Conservation (phyloP, 2,329 filamentous ascomycete species). For the Phialocephala sp. region DNA sequence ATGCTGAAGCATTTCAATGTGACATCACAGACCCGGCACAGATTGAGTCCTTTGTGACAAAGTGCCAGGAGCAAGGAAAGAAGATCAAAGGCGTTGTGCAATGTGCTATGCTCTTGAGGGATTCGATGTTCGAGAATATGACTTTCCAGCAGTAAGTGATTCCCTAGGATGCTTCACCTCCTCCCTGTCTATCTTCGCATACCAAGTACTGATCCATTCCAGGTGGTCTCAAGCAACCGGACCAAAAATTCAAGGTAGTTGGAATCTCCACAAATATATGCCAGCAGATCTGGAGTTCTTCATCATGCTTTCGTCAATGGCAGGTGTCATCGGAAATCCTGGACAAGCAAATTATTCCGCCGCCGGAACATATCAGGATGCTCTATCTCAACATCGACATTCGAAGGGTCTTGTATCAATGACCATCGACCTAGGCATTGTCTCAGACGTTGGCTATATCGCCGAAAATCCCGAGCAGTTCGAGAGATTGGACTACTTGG, state of each 20-base stretch:
- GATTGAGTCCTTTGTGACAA: conserved; percentile 5
- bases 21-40: conserved; percentile 7
- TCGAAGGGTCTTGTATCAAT: conserved; percentile 8
- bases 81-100: conserved; percentile 8
- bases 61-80: background rate
- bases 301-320: conserved; percentile 46
- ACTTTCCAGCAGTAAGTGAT: background rate
- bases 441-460: conserved; percentile 11
- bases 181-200: background rate
- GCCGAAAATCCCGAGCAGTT: conserved; percentile 15
- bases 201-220: conserved; percentile 5
- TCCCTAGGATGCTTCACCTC: background rate
- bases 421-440: background rate
- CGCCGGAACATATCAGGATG: conserved; percentile 43
- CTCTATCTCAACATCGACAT: conserved; percentile 25
- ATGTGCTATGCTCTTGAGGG: conserved; percentile 6
- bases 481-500: conserved; percentile 15
- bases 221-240: conserved; percentile 35
- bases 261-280: conserved; percentile 44
- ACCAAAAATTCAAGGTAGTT: conserved; percentile 46
- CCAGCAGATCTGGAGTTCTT: conserved; percentile 48
- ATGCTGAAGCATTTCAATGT: conserved; percentile 9
- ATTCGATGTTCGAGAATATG: conserved; percentile 11
- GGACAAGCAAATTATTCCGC: conserved; percentile 46
- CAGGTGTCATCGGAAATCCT: conserved; percentile 42